phyloP scores from a whole-genome alignment of 2,329 filamentous ascomycete species.

The Pseudogymnoascus sp. region DNA sequence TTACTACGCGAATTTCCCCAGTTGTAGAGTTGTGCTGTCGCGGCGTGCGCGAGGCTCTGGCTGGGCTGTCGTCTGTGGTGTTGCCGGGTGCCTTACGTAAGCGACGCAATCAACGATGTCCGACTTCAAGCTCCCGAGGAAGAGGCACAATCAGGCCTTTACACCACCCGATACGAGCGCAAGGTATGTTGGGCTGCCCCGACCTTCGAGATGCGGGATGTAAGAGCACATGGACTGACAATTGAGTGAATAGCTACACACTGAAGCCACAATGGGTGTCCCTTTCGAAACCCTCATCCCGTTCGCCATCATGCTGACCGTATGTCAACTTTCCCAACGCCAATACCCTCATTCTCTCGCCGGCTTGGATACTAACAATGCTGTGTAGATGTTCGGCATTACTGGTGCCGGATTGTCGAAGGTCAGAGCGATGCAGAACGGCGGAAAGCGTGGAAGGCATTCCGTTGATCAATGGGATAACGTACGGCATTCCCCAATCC shows the following conservation, averaged over 20 bases:
- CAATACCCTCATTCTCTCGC: not conserved
- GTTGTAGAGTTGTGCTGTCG: conserved; percentile 22
- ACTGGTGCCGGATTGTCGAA: conserved; percentile 31
- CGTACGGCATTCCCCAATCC: conserved; percentile 21
- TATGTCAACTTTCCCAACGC: conserved; percentile 19
- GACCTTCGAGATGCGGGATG: not conserved
- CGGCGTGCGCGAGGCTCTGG: not conserved
- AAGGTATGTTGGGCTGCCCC: not conserved
- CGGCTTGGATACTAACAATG: conserved; percentile 14
- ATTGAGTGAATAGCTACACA: conserved; percentile 4
- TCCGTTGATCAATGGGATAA: conserved; percentile 34
- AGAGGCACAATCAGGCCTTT: not conserved
- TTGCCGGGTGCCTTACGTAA: not conserved
- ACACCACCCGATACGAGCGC: conserved; percentile 9
- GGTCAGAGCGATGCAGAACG: conserved; percentile 31
- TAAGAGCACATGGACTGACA: not conserved
- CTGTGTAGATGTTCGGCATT: conserved; percentile 32
- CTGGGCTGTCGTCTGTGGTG: conserved; percentile 14
- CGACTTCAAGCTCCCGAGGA: conserved; percentile 1
- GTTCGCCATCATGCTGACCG: conserved; percentile 32
- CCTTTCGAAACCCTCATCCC: conserved; percentile 35
- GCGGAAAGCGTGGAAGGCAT: conserved; percentile 31
- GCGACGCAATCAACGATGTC: conserved; percentile 11
- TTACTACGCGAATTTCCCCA: conserved; percentile 19
- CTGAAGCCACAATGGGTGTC: conserved; percentile 29